Evolutionary conservation across 2,329 filamentous ascomycete species (phyloP).

Genomic region (Botrytis porri): DNA sequence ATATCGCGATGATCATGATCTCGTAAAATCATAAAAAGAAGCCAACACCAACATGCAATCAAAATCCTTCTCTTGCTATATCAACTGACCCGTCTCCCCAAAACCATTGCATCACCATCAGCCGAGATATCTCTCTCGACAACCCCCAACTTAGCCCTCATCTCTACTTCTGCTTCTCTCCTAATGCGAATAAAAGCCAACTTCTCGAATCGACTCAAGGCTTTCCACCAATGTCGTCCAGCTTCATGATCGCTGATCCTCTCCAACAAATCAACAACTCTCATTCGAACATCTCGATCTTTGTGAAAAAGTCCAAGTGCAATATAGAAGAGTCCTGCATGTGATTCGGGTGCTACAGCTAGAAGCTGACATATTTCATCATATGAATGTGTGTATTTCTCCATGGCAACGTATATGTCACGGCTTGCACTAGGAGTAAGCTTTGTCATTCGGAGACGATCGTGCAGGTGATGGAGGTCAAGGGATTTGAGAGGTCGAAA

Average conservation of each 20-base stretch:
- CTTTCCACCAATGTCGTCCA: constrained; percentile 88
- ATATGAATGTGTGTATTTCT: constrained; percentile 72
- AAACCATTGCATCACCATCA: constrained; percentile 33
- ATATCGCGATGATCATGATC: constrained; percentile 8
- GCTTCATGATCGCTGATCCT: constrained; percentile 83
- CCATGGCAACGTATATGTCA: constrained; percentile 80
- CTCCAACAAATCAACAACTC: constrained; percentile 76
- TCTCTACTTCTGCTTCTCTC: constrained; percentile 58
- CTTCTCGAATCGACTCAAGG: constrained; percentile 83
- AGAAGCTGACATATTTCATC: constrained; percentile 83
- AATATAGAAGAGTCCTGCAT: constrained; percentile 87
- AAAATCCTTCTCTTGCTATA: constrained; percentile 71
- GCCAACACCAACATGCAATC: constrained; percentile 85
- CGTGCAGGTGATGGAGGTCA: constrained; percentile 88
- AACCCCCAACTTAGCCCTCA: constrained; percentile 37
- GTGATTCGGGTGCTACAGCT: constrained; percentile 77
- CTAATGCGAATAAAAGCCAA: constrained; percentile 78
- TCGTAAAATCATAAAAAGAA: constrained; percentile 46
- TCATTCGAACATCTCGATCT: constrained; percentile 71
- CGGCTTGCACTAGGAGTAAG: constrained; percentile 72
- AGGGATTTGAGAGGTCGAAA: constrained; percentile 71
- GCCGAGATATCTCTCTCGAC: constrained; percentile 21
- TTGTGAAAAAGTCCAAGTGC: constrained; percentile 91
- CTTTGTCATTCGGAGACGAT: constrained; percentile 80
- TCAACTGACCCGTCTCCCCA: constrained; percentile 52